Conservation (phyloP, 176 grass and related monocot species). For the Rhynchospora pubera region DNA sequence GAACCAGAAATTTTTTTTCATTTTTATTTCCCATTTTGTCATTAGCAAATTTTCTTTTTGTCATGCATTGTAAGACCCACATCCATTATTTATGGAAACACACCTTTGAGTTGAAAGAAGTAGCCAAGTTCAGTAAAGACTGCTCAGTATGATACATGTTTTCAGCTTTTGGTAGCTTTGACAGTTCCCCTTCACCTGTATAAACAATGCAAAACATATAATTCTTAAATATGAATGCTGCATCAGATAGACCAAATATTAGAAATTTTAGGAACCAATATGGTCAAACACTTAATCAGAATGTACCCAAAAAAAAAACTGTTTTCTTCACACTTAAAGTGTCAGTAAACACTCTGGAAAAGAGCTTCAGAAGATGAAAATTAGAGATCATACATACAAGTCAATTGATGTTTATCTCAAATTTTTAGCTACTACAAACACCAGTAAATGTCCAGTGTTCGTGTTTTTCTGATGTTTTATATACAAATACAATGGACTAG, state of each 20-base stretch:
- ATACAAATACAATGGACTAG: too few species aligned
- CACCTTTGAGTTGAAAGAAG: slow-evolving; percentile 2
- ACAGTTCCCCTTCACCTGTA: neutral
- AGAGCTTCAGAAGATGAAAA: slow-evolving; percentile 12
- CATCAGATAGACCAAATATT: neutral
- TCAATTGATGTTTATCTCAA: neutral
- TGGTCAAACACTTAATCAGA: neutral
- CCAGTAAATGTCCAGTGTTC: neutral
- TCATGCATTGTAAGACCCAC: too few species aligned
- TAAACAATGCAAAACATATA: neutral
- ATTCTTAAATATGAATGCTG: neutral
- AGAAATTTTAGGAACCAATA: neutral
- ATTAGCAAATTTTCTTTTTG: too few species aligned
- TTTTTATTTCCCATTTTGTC: too few species aligned
- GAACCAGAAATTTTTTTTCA: too few species aligned
- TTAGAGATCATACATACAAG: slow-evolving; percentile 9
- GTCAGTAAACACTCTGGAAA: slow-evolving; percentile 72
- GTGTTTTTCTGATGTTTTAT: too few species aligned
- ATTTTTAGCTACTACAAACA: neutral
- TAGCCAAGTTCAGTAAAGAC: neutral
- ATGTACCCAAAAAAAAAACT: neutral
- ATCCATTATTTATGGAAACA: neutral
- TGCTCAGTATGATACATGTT: slow-evolving; percentile 18
- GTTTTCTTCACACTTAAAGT: slow-evolving; percentile 49
- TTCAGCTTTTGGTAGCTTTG: slow-evolving; percentile 6